These are phyloP conservation scores for Coemansia nantahalensis DNA, from an alignment of 192 early-diverging fungal species.

Conservation along the genomic window DNA sequence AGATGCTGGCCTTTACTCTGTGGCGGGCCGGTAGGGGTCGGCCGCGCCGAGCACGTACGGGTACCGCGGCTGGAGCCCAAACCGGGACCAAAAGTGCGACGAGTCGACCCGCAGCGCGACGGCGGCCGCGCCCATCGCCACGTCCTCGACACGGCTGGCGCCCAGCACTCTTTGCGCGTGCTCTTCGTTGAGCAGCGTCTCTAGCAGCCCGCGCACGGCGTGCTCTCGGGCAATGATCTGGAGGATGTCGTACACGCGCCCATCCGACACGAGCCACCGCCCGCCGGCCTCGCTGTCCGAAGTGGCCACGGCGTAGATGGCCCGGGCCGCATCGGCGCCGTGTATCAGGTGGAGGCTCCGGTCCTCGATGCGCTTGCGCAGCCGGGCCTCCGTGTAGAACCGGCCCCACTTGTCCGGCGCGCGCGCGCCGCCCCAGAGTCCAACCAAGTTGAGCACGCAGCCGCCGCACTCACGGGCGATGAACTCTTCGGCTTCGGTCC, in stretches of 20 bases:
- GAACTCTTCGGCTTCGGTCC: constrained; percentile 34
- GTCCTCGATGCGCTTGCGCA: constrained; percentile 28
- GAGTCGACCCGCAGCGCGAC: constrained; percentile 43
- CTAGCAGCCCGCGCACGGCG: constrained; percentile 17
- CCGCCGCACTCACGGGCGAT: constrained; percentile 16
- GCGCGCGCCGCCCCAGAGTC: constrained; percentile 49
- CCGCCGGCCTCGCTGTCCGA: constrained; percentile 4
- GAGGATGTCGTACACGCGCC: constrained; percentile 34
- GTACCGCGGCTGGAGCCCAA: constrained; percentile 24
- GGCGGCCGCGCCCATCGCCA: constrained; percentile 17
- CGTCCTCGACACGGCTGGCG: constrained; percentile 11
- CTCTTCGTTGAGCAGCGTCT: constrained; percentile 16
- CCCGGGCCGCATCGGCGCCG: constrained; percentile 37
- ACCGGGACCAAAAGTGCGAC: constrained; percentile 35
- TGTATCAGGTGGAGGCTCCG: constrained; percentile 47
- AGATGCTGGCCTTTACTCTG: not conserved
- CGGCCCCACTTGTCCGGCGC: constrained; percentile 34
- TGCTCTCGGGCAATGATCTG: constrained; percentile 23
- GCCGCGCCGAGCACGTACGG: constrained; percentile 14
- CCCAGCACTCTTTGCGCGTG: constrained; percentile 14
- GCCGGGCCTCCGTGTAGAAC: constrained; percentile 30
- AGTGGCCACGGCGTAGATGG: constrained; percentile 16
- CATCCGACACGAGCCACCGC: constrained; percentile 46
- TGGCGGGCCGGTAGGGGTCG: constrained; percentile 8
- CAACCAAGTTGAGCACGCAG: constrained; percentile 42